Evolutionary conservation across 2,329 filamentous ascomycete genomes (phyloP).

Genomic region (Talaromyces sp.): DNA sequence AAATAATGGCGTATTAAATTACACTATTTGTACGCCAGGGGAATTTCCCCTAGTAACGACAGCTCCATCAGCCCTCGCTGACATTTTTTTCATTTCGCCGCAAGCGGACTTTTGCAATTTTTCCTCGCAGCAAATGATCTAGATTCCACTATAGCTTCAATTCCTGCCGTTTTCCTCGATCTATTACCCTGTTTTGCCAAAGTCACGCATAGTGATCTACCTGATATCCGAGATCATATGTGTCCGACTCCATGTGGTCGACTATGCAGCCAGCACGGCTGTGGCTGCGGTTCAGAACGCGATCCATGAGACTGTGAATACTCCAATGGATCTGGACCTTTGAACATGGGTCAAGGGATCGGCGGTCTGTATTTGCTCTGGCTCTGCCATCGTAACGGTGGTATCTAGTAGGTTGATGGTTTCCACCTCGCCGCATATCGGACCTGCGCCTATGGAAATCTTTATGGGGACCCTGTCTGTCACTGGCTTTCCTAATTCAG

Average conservation of each 20-base stretch:
- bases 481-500: constrained; percentile 13
- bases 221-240: constrained; percentile 2
- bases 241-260: constrained; percentile 8
- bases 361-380: constrained; percentile 2
- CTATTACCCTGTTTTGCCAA: background rate
- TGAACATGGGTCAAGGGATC: background rate
- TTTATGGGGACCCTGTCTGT: background rate
- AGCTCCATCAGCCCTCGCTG: background rate
- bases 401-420: constrained; percentile 10
- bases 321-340: background rate
- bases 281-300: constrained; percentile 1
- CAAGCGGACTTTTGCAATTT: background rate
- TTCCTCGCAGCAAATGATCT: background rate
- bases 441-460: background rate
- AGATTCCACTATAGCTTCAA: background rate
- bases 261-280: constrained; percentile 6
- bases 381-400: constrained; percentile 12
- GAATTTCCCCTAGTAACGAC: background rate
- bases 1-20: background rate
- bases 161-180: constrained; percentile 1
- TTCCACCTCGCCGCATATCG: constrained; percentile 15
- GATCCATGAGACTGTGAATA: background rate
- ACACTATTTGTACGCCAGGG: background rate
- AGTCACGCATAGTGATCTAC: background rate
- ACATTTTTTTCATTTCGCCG: constrained; percentile 1